Evolutionary conservation across 192 early-diverging fungal genomes (phyloP), one percentile per base, ranked within the genome.

Genomic region (Thamnidium elegans): DNA sequence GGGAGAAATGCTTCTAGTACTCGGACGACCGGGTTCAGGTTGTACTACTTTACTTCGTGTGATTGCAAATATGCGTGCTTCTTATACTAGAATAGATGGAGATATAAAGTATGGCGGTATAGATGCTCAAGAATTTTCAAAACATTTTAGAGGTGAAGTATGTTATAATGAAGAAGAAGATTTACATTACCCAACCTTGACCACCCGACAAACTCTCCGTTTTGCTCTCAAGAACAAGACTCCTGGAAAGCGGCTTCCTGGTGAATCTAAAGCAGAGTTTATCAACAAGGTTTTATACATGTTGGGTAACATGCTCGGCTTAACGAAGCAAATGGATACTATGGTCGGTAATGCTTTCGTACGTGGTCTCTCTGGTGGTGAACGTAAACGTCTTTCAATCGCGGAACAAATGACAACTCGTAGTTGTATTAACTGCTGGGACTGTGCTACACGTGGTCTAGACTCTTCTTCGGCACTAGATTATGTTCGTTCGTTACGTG

Each of bases 401-500:
- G 87, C 87, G 5, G 87, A 89, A 70, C 87, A 89, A 63, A 84
- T 89, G 58, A 84, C 85, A 9, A 79, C 79, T 7, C 76, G 83
- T 46, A 72, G 78, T 11, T 65, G 81, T n/a, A 69, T 89, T 66
- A 84, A 87, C 47, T 73, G 85, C 46, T 89, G 86, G 86, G 88
- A 89, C 55, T 81, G 85, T 19, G 82, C 83, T 62, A 93, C 91
- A 7, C 80, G 81, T 34, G 91, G 91, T 48, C 78, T 93, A 53
- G 91, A 93, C 71, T 82, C 88, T 14, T 88, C 87, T 59, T 88
- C 86, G 2, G 87, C 91, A 46, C 79, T 93, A 8, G 90, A 92
- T 66, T 92, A 89, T 67, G 82, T 85, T 39, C 79, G 84, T 46
- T 86, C 81, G 7, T 79, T 92, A 45, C 86, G 90, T 39, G 83